These are phyloP conservation scores for Epichloe baconii DNA, from an alignment of 2,329 filamentous ascomycete species.

Conservation along the genomic window DNA sequence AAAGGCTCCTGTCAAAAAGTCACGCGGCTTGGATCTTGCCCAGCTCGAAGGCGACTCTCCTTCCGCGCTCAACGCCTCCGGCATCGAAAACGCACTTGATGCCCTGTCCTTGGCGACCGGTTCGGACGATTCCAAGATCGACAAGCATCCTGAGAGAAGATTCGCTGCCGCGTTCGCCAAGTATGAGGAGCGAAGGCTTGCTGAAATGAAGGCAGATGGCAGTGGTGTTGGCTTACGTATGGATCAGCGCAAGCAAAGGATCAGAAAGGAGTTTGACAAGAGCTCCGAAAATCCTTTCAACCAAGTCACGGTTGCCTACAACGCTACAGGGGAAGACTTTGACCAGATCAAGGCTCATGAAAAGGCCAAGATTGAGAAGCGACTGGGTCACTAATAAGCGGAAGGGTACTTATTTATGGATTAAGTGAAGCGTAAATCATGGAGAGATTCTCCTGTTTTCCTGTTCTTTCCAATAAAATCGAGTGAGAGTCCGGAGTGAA, in stretches of 20 bases:
- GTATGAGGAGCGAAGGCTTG: slow-evolving; percentile 68
- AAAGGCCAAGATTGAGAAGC: slow-evolving; percentile 59
- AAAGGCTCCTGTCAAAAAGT: slow-evolving; percentile 56
- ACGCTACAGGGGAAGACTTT: slow-evolving; percentile 68
- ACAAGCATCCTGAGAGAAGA: slow-evolving; percentile 76
- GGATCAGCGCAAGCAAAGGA: slow-evolving; percentile 73
- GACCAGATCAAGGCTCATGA: slow-evolving; percentile 51
- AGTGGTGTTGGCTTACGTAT: slow-evolving; percentile 58
- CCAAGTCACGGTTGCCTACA: slow-evolving; percentile 62
- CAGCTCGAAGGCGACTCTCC: slow-evolving; percentile 56
- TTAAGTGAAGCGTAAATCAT: background rate
- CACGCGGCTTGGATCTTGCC: slow-evolving; percentile 58
- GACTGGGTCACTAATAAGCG: slow-evolving; percentile 34
- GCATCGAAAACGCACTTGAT: slow-evolving; percentile 89
- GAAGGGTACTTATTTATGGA: background rate
- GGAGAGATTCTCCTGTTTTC: too few species aligned
- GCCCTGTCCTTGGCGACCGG: slow-evolving; percentile 55
- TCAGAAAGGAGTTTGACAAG: slow-evolving; percentile 89
- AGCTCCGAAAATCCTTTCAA: slow-evolving; percentile 93
- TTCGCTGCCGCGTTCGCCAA: slow-evolving; percentile 76
- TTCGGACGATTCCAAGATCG: slow-evolving; percentile 55
- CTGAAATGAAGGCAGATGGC: slow-evolving; percentile 76
- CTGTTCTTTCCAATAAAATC: too few species aligned
- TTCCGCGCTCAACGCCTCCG: slow-evolving; percentile 60
- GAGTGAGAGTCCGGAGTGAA: too few species aligned